Conservation (phyloP, 1,284 basidiomycete genomes). For the Boletus sp. region DNA sequence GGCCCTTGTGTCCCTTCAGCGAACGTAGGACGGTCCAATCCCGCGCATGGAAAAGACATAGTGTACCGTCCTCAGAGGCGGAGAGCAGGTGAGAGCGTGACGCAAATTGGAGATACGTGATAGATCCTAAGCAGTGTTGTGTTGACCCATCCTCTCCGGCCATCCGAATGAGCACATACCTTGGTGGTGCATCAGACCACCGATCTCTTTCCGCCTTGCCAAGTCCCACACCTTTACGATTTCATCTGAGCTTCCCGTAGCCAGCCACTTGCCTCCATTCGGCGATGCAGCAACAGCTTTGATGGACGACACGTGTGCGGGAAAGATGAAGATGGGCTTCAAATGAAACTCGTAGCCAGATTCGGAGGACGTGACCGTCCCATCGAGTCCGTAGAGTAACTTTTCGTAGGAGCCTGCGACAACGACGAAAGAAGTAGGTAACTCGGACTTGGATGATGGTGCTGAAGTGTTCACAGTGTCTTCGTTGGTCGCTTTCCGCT, state of each 20-base stretch:
- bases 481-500: constrained; percentile 15
- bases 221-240: constrained; percentile 98
- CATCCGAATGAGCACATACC: constrained; percentile 49
- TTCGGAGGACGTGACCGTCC: constrained; percentile 46
- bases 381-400: constrained; percentile 88
- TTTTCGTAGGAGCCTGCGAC: constrained; percentile 95
- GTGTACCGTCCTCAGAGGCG: constrained; percentile 85
- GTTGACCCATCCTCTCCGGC: not conserved
- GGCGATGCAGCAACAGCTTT: constrained; percentile 87
- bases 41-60: constrained; percentile 87
- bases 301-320: constrained; percentile 92
- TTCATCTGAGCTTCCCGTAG: constrained; percentile 93
- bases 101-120: constrained; percentile 87
- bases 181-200: constrained; percentile 89
- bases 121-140: constrained; percentile 60
- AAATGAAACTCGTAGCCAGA: constrained; percentile 47
- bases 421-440: constrained; percentile 76
- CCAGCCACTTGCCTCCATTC: constrained; percentile 90
- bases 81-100: constrained; percentile 88
- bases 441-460: constrained; percentile 4
- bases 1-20: constrained; percentile 91
- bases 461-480: constrained; percentile 1
- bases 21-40: constrained; percentile 91
- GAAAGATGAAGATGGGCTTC: constrained; percentile 92
- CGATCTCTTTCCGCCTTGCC: constrained; percentile 86